Evolutionary conservation across 257 asterid species (phyloP).

Genomic region (Scutellaria baicalensis): DNA sequence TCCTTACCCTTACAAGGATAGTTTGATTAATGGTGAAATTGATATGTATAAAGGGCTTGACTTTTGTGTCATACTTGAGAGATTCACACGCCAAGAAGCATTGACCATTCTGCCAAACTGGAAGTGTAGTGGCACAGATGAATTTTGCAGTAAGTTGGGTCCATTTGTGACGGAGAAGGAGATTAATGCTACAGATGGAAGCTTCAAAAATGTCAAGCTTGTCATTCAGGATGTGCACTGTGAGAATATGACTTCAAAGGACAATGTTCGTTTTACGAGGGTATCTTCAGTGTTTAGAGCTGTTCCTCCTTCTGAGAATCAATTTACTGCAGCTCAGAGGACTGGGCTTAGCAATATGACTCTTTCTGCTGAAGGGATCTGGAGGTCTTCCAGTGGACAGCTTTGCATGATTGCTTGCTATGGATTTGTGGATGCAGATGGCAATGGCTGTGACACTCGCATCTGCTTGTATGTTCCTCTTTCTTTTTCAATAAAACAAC

Average conservation of each 20-base stretch:
- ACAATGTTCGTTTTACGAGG: conserved; percentile 25
- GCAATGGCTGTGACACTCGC: conserved; percentile 43
- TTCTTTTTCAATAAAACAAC: conserved; percentile 63
- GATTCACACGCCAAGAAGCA: conserved; percentile 57
- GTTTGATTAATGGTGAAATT: conserved; percentile 25
- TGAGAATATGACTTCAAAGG: conserved; percentile 31
- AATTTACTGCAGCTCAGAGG: conserved; percentile 56
- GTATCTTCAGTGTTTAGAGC: conserved; percentile 67
- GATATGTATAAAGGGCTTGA: conserved; percentile 66
- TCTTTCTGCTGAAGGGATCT: conserved; percentile 78
- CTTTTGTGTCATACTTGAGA: conserved; percentile 59
- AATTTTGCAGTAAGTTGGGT: conserved; percentile 68
- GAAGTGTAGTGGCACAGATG: conserved; percentile 70
- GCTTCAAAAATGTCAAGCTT: conserved; percentile 63
- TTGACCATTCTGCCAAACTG: conserved; percentile 58
- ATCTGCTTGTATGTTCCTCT: conserved; percentile 64
- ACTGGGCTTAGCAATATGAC: conserved; percentile 69
- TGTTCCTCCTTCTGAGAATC: conserved; percentile 66
- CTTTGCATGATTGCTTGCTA: conserved; percentile 84
- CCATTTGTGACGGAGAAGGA: conserved; percentile 56
- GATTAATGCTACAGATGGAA: conserved; percentile 57
- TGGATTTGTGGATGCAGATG: conserved; percentile 27
- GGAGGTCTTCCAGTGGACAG: conserved; percentile 84
- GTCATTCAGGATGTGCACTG: conserved; percentile 72
- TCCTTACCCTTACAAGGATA: conserved; percentile 58